Conservation (phyloP, 2,329 filamentous ascomycete species). For the Dothidotthia symphoricarpi region DNA sequence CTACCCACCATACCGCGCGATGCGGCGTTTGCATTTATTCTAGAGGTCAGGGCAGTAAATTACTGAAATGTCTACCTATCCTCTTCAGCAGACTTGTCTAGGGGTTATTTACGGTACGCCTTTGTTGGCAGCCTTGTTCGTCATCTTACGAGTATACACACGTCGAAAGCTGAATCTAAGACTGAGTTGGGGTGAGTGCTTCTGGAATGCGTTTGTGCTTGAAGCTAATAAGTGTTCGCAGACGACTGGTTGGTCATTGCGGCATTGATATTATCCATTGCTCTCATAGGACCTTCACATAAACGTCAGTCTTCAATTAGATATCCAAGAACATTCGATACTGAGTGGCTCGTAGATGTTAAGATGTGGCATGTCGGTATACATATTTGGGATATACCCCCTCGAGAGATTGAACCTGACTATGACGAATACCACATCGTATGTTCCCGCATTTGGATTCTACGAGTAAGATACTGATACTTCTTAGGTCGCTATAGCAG, state of each 20-base stretch:
- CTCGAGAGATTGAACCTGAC: constrained; percentile 36
- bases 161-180: constrained; percentile 39
- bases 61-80: constrained; percentile 40
- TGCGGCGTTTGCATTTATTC: constrained; percentile 31
- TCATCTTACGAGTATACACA: constrained; percentile 39
- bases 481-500: constrained; percentile 34
- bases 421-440: constrained; percentile 40
- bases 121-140: constrained; percentile 34
- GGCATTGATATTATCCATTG: constrained; percentile 37
- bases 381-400: constrained; percentile 39
- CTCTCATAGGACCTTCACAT: constrained; percentile 39
- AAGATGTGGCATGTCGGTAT: constrained; percentile 42
- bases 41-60: constrained; percentile 21
- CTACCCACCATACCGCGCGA: constrained; percentile 26
- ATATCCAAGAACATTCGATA: neutral
- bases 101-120: constrained; percentile 39
- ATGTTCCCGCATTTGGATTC: constrained; percentile 5
- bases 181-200: constrained; percentile 36
- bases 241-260: constrained; percentile 43
- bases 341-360: constrained; percentile 25
- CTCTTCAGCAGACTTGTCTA: constrained; percentile 40
- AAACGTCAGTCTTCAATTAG: constrained; percentile 26
- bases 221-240: constrained; percentile 19
- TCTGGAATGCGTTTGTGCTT: constrained; percentile 4
- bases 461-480: constrained; percentile 5